Conservation (phyloP, 129 eudicot species). For the Heracleum sosnowskyi region DNA sequence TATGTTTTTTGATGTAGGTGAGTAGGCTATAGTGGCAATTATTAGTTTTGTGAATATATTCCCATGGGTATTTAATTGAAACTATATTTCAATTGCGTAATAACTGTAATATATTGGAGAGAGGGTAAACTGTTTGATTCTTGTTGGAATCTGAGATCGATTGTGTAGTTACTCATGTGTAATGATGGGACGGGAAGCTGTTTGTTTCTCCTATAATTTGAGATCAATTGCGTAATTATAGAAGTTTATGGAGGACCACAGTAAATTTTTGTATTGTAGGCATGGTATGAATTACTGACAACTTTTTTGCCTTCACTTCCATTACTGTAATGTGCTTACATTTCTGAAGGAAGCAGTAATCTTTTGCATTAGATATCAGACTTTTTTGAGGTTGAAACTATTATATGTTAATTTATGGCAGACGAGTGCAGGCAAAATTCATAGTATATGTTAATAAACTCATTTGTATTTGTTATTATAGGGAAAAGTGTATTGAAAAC, state of each 20-base stretch:
- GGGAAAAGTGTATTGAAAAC: not conserved
- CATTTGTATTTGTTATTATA: not conserved
- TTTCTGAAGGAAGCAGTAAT: not conserved
- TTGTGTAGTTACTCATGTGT: not conserved
- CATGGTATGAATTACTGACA: not conserved
- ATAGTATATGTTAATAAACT: not conserved
- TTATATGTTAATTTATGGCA: not conserved
- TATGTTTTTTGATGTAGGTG: no score
- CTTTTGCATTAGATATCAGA: not conserved
- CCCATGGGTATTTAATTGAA: not conserved
- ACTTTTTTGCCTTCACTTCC: not conserved
- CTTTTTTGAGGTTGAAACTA: not conserved
- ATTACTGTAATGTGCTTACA: not conserved
- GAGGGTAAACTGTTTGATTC: not conserved
- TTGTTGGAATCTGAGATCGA: no score
- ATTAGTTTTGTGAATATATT: no score
- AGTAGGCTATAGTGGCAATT: no score
- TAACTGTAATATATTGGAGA: not conserved
- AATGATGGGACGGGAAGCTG: not conserved
- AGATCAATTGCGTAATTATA: not conserved
- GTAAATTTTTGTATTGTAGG: not conserved
- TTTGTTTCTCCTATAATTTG: not conserved
- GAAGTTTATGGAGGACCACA: not conserved
- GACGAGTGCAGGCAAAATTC: not conserved
- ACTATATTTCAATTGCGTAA: not conserved